Evolutionary conservation across 139 green algal genomes (phyloP).

Genomic region (Tetraselmis striata): DNA sequence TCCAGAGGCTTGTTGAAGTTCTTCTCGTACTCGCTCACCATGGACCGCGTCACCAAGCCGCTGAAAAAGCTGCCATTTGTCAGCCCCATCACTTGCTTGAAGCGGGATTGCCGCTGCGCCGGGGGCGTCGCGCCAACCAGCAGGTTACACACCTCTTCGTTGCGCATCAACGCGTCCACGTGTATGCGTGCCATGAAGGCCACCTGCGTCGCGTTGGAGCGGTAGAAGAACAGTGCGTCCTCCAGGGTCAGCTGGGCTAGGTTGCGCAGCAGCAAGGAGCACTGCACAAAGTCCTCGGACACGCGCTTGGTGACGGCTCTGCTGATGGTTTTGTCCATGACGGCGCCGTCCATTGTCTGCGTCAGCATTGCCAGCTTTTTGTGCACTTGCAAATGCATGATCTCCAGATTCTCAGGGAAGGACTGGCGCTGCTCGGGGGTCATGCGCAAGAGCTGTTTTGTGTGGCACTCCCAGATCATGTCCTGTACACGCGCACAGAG

Average conservation of each 20-base stretch:
- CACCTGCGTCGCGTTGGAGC: neutral
- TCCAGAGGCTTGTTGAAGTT: neutral
- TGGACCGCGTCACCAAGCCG: neutral
- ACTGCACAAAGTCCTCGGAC: neutral
- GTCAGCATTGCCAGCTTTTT: neutral
- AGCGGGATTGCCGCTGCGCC: neutral
- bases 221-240: neutral
- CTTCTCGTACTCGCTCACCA: neutral
- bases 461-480: neutral
- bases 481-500: no score
- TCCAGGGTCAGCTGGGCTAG: neutral
- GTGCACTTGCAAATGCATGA: neutral
- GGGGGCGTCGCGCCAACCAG: neutral
- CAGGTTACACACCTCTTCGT: neutral
- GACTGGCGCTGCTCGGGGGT: neutral
- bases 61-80: neutral
- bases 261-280: neutral
- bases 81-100: neutral
- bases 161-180: neutral
- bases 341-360: neutral
- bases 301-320: neutral
- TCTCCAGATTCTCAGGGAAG: neutral
- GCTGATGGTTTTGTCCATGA: neutral
- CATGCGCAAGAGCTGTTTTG: neutral
- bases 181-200: neutral